A percentile compares a stretch with the other conserved stretches of the same genome.
These are phyloP conservation scores for Rhodamnia argentea DNA, from an alignment of 345 rosid genomes.

Conservation along the genomic window DNA sequence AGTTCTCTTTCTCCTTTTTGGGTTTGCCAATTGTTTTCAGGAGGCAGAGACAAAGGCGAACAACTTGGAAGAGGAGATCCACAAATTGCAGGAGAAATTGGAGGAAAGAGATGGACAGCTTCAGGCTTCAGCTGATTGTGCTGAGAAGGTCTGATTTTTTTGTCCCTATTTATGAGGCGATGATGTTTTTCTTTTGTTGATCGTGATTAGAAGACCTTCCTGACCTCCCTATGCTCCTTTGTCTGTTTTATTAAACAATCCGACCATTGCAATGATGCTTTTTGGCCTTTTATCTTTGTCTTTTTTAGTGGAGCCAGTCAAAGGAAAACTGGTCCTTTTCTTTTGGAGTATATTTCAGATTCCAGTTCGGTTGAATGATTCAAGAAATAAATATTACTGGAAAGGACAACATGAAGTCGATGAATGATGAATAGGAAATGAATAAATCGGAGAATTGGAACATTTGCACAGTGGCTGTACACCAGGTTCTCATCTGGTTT, in stretches of 20 bases:
- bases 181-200: neutral
- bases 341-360: neutral
- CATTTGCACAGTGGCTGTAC: neutral
- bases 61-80: constrained; percentile 59
- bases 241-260: neutral
- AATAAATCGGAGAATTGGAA: neutral
- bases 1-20: constrained; percentile 1
- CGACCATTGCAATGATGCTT: constrained; percentile 5
- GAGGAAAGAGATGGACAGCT: constrained; percentile 62
- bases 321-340: constrained; percentile 1
- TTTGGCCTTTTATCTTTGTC: constrained; percentile 17
- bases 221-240: neutral
- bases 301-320: constrained; percentile 20
- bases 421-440: neutral
- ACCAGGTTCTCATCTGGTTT: neutral
- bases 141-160: constrained; percentile 52
- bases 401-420: neutral
- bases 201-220: neutral
- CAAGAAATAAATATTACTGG: neutral
- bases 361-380: neutral
- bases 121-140: constrained; percentile 50
- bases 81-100: constrained; percentile 34
- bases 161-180: neutral
- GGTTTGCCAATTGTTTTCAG: constrained; percentile 20
- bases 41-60: constrained; percentile 72